These are phyloP conservation scores for Urostyla sp. DNA, from an alignment of 73 alveolate genomes.

Conservation along the genomic window DNA sequence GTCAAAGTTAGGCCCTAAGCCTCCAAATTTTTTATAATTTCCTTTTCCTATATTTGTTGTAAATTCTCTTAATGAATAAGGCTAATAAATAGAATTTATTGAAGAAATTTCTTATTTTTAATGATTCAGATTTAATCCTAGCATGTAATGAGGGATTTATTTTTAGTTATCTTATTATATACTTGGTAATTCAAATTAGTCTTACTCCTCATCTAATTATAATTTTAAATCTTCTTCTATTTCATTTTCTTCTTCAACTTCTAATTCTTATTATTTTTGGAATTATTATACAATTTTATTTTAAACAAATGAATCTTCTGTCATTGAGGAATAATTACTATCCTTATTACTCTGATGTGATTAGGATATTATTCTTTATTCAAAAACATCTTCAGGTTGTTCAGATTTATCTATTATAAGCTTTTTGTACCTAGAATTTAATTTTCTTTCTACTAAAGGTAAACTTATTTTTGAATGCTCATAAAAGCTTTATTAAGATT, in stretches of 20 bases:
- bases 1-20: slow-evolving; percentile 33
- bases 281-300: not conserved
- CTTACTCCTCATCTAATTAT: not conserved
- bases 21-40: slow-evolving; percentile 19
- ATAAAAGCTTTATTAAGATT: too few species aligned
- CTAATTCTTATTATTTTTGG: not conserved
- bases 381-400: too few species aligned
- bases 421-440: too few species aligned
- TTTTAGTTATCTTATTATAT: not conserved
- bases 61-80: slow-evolving; percentile 2
- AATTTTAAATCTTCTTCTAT: not conserved
- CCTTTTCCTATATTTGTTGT: slow-evolving; percentile 17
- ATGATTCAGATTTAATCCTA: slow-evolving; percentile 4
- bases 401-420: too few species aligned
- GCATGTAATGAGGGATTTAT: not conserved
- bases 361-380: too few species aligned
- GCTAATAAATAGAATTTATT: not conserved
- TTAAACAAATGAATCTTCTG: too few species aligned
- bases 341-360: too few species aligned
- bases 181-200: not conserved
- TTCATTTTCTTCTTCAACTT: not conserved
- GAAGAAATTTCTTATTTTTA: not conserved
- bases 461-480: too few species aligned
- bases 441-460: too few species aligned
- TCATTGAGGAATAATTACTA: too few species aligned